phyloP scores from a whole-genome alignment of 768 basidiomycete genomes.

The Lactarius hengduanensis region DNA sequence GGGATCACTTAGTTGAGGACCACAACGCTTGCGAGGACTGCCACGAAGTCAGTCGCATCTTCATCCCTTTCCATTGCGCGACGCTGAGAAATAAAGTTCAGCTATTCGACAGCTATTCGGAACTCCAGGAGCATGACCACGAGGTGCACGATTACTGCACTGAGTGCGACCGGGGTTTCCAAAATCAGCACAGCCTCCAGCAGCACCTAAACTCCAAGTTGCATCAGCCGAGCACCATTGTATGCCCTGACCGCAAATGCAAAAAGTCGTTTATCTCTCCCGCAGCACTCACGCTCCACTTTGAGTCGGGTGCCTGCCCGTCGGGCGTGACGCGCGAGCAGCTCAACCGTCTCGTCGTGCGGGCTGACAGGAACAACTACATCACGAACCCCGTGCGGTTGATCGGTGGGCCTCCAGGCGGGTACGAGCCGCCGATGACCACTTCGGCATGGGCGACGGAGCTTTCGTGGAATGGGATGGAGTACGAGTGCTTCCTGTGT shows the following conservation, averaged over 20 bases:
- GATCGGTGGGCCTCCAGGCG: neutral
- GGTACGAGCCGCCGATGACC: neutral
- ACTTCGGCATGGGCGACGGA: no score
- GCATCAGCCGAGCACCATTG: conserved; percentile 42
- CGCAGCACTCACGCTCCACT: conserved; percentile 58
- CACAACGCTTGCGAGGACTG: conserved; percentile 12
- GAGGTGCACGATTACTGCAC: conserved; percentile 43
- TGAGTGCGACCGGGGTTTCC: conserved; percentile 46
- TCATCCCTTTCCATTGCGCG: neutral
- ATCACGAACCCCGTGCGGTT: conserved; percentile 9
- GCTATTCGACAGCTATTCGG: neutral
- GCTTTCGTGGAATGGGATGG: no score
- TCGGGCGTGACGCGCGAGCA: conserved; percentile 46
- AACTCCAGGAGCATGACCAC: conserved; percentile 23
- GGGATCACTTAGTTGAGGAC: conserved; percentile 7
- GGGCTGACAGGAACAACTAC: conserved; percentile 4
- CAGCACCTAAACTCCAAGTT: conserved; percentile 54
- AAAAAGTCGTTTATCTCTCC: conserved; percentile 36
- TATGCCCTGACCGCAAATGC: conserved; percentile 36
- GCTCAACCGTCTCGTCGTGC: conserved; percentile 14
- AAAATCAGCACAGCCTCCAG: conserved; percentile 40
- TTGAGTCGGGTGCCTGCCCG: conserved; percentile 57
- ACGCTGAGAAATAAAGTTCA: neutral
- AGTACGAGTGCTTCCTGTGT: conserved; percentile 46
- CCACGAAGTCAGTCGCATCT: neutral